Conservation (phyloP, 1,139 yeast genomes). For the Suhomyces ambrosiae region DNA sequence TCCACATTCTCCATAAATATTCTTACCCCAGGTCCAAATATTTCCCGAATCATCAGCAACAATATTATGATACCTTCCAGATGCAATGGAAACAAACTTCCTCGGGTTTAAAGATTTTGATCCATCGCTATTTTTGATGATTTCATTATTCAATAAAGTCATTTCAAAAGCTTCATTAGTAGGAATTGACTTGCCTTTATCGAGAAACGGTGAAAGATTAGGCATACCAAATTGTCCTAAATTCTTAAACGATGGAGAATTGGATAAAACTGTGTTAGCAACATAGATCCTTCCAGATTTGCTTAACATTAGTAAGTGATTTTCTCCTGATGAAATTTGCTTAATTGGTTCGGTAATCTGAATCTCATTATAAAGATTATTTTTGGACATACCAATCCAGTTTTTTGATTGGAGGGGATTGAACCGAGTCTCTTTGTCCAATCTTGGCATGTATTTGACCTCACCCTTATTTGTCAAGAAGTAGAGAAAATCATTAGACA, state of each 20-base stretch:
- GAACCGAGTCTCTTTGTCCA: slow-evolving; percentile 21
- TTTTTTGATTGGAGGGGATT: slow-evolving; percentile 22
- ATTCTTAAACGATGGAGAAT: slow-evolving; percentile 30
- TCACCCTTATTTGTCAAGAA: slow-evolving; percentile 58
- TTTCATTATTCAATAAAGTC: slow-evolving; percentile 39
- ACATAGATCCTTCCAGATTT: slow-evolving; percentile 66
- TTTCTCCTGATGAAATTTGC: slow-evolving; percentile 60
- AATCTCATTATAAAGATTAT: slow-evolving; percentile 15
- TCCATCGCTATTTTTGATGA: slow-evolving; percentile 25
- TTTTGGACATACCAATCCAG: slow-evolving; percentile 26
- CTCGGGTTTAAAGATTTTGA: slow-evolving; percentile 40
- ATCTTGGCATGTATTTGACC: slow-evolving; percentile 52
- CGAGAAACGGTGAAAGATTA: slow-evolving; percentile 57
- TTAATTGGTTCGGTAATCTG: slow-evolving; percentile 42
- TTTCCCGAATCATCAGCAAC: slow-evolving; percentile 64
- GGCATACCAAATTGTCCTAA: slow-evolving; percentile 89
- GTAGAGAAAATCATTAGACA: slow-evolving; percentile 61
- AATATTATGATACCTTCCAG: slow-evolving; percentile 74
- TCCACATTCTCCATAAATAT: slow-evolving; percentile 83
- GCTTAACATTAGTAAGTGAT: slow-evolving; percentile 67
- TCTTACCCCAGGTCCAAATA: slow-evolving; percentile 84
- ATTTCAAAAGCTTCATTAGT: slow-evolving; percentile 35
- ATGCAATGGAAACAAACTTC: slow-evolving; percentile 58
- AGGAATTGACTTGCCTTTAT: slow-evolving; percentile 22
- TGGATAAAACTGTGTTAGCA: slow-evolving; percentile 41